Base-by-base conservation (phyloP, 177 flowering plant species). In the Vitis hybrid region DNA sequence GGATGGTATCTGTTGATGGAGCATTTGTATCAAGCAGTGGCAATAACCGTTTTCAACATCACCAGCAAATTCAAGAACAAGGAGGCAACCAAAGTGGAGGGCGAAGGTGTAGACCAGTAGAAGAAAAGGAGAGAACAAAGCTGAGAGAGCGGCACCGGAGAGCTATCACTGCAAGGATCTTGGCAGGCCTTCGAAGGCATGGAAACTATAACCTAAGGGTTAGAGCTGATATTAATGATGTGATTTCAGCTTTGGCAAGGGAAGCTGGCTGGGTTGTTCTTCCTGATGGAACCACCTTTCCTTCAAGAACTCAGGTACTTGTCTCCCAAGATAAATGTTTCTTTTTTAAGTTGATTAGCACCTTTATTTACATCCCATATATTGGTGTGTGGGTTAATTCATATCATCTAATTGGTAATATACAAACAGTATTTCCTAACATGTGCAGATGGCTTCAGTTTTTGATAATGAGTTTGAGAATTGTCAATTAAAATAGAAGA, bases 231-330 rank as follows among this genome's bases (percentile, higher is more conserved):
- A 93, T 95, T 16, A 95, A 95, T 85, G 98, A 95, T 76, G 99
- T 95, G 6, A 95, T 95, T 82, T 88, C 92, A 1, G 98, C 97
- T 66, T 74, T 95, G 76, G 99, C 99, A 1, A 85, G 94, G 77
- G 98, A 95, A 78, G 99, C 99, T 72, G 99, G 99, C 8, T 95
- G 99, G 99, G 88, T 85, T 70, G 98, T 95, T 74, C 94, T 95
- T 72, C 98, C 98, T 15, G 99, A 95, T 82, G 99, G 99, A 68
- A 95, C 99, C 69, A 89, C 99, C 54, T 91, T 95, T 70, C 99
- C 96, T 70, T 84, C 97, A 51, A 86, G 81, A 78, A 80, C 92
- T 68, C 97, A 90, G 89, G 95, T 90, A 81, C 67, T 18, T n/a
- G 30, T 52, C 49, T 49, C 52, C 35, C 13, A 7, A 4, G 49